These are phyloP conservation scores for Suillus bovinus DNA, from an alignment of 768 basidiomycete genomes.

Conservation along the genomic window DNA sequence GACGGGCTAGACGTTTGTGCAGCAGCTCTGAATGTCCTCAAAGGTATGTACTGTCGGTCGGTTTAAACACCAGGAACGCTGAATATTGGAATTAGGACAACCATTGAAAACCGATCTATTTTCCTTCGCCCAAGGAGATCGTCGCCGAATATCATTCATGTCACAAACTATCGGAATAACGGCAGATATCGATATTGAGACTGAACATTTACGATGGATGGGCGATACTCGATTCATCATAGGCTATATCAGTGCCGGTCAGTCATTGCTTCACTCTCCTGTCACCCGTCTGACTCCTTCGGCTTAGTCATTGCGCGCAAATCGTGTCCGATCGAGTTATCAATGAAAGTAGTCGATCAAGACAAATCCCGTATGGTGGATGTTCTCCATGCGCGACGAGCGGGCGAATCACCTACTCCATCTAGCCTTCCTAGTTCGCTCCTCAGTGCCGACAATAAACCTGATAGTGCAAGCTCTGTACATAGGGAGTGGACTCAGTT, in stretches of 20 bases:
- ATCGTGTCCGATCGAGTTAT: slow-evolving; percentile 68
- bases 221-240: slow-evolving; percentile 76
- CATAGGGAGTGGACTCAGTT: slow-evolving; percentile 71
- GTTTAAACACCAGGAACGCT: neutral
- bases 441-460: slow-evolving; percentile 15
- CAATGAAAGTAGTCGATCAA: slow-evolving; percentile 63
- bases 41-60: slow-evolving; percentile 47
- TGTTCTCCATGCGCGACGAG: slow-evolving; percentile 42
- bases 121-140: slow-evolving; percentile 69
- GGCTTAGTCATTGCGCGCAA: slow-evolving; percentile 56
- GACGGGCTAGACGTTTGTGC: slow-evolving; percentile 69
- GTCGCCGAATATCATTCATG: slow-evolving; percentile 74
- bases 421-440: slow-evolving; percentile 13
- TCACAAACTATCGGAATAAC: slow-evolving; percentile 81
- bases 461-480: slow-evolving; percentile 34
- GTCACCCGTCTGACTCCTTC: slow-evolving; percentile 1
- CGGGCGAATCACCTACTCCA: slow-evolving; percentile 14
- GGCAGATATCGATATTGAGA: slow-evolving; percentile 84
- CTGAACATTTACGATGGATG: slow-evolving; percentile 86
- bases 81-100: slow-evolving; percentile 44
- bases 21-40: slow-evolving; percentile 78
- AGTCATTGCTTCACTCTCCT: slow-evolving; percentile 20
- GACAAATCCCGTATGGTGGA: slow-evolving; percentile 76
- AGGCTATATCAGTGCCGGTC: slow-evolving; percentile 72
- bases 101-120: slow-evolving; percentile 78